Evolutionary conservation across 129 eudicot genomes (phyloP).

Genomic region (Oenanthe sinensis): DNA sequence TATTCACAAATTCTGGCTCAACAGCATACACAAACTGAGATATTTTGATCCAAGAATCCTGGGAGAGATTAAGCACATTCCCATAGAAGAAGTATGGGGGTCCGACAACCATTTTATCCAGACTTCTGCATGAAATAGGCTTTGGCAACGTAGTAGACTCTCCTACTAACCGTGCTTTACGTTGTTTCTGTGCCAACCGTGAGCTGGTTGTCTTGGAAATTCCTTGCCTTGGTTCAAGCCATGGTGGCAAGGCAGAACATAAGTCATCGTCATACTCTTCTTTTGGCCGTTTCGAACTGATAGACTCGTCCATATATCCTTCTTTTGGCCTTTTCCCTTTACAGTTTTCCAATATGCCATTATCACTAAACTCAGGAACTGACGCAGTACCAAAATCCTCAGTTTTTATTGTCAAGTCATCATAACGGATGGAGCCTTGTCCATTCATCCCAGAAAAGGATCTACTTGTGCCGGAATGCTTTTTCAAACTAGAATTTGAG

Average conservation of each 20-base stretch:
- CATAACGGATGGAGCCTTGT: slow-evolving; percentile 20
- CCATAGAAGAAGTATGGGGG: slow-evolving; percentile 91
- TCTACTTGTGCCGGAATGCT: slow-evolving; percentile 14
- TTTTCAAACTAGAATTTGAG: slow-evolving; percentile 17
- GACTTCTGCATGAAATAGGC: slow-evolving; percentile 47
- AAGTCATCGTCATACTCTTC: slow-evolving; percentile 45
- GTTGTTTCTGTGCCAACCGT: slow-evolving; percentile 22
- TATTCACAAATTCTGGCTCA: slow-evolving; percentile 67
- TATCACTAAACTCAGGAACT: slow-evolving; percentile 17
- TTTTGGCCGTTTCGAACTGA: slow-evolving; percentile 49
- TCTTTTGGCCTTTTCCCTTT: slow-evolving; percentile 62
- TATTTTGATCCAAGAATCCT: slow-evolving; percentile 66
- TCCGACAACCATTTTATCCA: slow-evolving; percentile 44
- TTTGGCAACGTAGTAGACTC: slow-evolving; percentile 30
- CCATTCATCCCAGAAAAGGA: slow-evolving; percentile 25
- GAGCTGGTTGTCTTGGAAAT: slow-evolving; percentile 11
- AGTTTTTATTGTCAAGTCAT: slow-evolving; percentile 32
- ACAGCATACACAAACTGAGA: slow-evolving; percentile 67
- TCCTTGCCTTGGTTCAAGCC: slow-evolving; percentile 30
- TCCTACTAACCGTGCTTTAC: slow-evolving; percentile 24
- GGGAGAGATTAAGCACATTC: slow-evolving; percentile 50
- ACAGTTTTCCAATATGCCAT: slow-evolving; percentile 25
- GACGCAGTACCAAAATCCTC: slow-evolving; percentile 36
- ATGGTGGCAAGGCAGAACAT: slow-evolving; percentile 24
- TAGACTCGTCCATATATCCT: slow-evolving; percentile 35